Evolutionary conservation across 2,329 filamentous ascomycete species (phyloP), one percentile per base, ranked within the genome.

Genomic region (Sclerotinia minor): DNA sequence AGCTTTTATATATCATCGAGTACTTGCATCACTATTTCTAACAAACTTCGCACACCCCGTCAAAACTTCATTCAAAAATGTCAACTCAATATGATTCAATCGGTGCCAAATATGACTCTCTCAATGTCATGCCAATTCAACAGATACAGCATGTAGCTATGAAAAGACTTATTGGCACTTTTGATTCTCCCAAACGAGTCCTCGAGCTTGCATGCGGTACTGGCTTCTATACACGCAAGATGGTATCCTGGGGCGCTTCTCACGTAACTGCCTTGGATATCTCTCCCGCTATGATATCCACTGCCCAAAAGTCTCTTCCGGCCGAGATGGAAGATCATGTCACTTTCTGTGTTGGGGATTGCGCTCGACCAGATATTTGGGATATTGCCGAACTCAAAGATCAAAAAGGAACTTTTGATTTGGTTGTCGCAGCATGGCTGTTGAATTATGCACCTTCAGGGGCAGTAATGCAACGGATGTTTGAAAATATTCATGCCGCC

Each of bases 141-240:
- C 45, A 64, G n/a, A 53, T 64, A 21, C 13, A 24, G 21, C 44
- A 64, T 13, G 15, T n/a, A 53, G 60, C 32, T 21, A 64, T 64
- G 60, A 53, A 24, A 7, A 21, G 26, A 53, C 60, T 24, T 5
- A 19, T 64, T 6, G 32, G n/a, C 15, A n/a, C 32, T 21, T 24
- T 44, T 7, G 21, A 19, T 53, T 19, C 15, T 21, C 52, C 60
- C 19, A 38, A 17, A 41, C 19, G 47, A 35, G 26, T 53, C 15
- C 60, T 64, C 13, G 60, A 64, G 29, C 60, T 64, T 24, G 60
- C 60, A 38, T 64, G 60, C 35, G 47, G 60, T 11, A 64, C 60
- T 15, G 60, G 60, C 8, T 52, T 64, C 13, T 64, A 64, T 21
- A 53, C 47, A 19, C 32, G n/a, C n/a, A 3, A 53, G 13, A 17